Base-by-base conservation (phyloP, 2,329 filamentous ascomycete species). In the Diaporthe citri region DNA sequence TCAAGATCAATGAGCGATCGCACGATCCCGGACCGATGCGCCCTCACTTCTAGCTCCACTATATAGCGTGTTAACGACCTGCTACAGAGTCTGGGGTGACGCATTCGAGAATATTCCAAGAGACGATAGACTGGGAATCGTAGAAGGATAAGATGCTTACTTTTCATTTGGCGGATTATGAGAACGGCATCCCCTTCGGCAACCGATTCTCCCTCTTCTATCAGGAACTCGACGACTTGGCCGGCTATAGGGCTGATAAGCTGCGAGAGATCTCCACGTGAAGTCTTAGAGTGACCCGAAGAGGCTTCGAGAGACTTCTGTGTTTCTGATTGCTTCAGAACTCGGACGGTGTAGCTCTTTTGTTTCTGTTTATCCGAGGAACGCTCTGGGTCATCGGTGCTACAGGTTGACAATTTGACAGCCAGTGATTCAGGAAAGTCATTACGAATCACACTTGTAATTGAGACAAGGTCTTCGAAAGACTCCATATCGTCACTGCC, bases 121-220 rank as follows among this genome's bases (percentile, higher is more conserved):
- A 39, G 10, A 39, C 36, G 2, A 39, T 13, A 39, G 36, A 39
- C 31, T 39, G 36, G 36, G 36, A 36, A 36, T 1, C 34, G 34
- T 36, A 12, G 12, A 13, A 39, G 12, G 36, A 10, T 9, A 39
- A 39, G 12, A 39, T 12, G 12, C 36, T 39, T 39, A 39, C 36
- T 93, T 82, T 93, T 93, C 90, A 92, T 92, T 81, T 93, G 91
- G 81, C 89, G 89, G 28, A 93, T 87, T 25, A 93, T 89, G 10
- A 84, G 88, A 77, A 93, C 83, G 0, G 88, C 82, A 52, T 92
- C 87, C 1, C 89, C 89, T 75, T 87, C 83, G 28, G 80, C 80
- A 0, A 90, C 82, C 9, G 80, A 77, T 75, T 90, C 88, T 0
- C 88, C 89, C 5, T 86, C 85, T 8, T 88, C 85, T 0, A 92